Base-by-base conservation (phyloP, 2,329 filamentous ascomycete species). In the Xylariales sp. region DNA sequence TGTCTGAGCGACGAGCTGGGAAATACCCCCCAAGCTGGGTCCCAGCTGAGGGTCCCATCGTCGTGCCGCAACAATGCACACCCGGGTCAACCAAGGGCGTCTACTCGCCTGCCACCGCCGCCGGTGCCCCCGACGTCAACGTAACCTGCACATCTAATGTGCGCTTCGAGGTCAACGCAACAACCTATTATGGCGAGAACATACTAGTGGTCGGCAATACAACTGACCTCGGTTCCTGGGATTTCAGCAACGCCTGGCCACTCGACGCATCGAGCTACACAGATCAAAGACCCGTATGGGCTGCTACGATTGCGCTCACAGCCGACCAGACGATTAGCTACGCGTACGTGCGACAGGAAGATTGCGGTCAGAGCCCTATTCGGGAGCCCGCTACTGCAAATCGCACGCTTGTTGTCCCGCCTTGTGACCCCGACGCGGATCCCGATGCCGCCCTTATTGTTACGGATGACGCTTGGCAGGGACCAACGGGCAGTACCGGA, bases 161-260 rank as follows among this genome's bases (percentile, higher is more conserved):
- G 5, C 78, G 78, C 3, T 85, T 86, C 76, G 77, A 80, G 57
- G 80, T 84, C 7, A 83, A 83, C 67, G 83, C 81, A 1, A 79
- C 78, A 0, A 86, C 84, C 0, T 81, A 81, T 57, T 82, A 77
- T 60, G 84, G 84, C 8, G 83, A 86, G 75, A 84, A 83, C 34
- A 69, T 86, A 30, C 83, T 82, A 61, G 73, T 86, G 4, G 75
- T 77, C 0, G 84, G 84, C 34, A 81, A 80, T 54, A 78, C 80
- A 3, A 63, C 78, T 0, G 80, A 82, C 52, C 74, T 86, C 1
- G 83, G 84, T 1, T 74, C 68, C 28, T 85, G 84, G 83, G 75
- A 82, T 34, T 70, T 82, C 3, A 76, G 74, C 3, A 74, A 75
- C 55, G 80, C 80, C 5, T 77, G 79, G 70, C 78, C 80, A 5